Percentiles rank a stretch among this genome's conserved stretches.
phyloP scores from a whole-genome alignment of 177 flowering plant genomes.

The Vitis hybrid region DNA sequence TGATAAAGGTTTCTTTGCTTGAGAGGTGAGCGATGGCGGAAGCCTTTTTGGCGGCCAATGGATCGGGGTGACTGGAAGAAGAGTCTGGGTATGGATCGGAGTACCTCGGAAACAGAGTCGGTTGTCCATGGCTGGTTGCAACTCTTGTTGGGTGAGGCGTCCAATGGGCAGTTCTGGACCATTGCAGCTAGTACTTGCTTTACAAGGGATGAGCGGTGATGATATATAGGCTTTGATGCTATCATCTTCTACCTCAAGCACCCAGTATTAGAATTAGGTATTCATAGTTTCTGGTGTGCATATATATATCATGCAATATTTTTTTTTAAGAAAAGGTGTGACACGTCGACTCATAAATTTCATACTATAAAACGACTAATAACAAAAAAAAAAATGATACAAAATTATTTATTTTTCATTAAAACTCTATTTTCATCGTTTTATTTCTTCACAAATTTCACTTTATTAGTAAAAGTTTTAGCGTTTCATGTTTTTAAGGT shows the following conservation, averaged over 20 bases:
- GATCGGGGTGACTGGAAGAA: constrained; percentile 73
- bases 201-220: constrained; percentile 14
- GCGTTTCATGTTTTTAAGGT: too few relatives aligned
- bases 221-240: constrained; percentile 15
- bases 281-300: too few relatives aligned
- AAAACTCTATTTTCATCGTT: too few relatives aligned
- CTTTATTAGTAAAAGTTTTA: too few relatives aligned
- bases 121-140: constrained; percentile 18
- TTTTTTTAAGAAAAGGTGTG: too few relatives aligned
- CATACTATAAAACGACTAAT: too few relatives aligned
- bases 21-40: constrained; percentile 69
- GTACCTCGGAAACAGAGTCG: constrained; percentile 47
- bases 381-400: too few relatives aligned
- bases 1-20: constrained; percentile 52
- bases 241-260: neutral
- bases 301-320: too few relatives aligned
- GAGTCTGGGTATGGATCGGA: constrained; percentile 61
- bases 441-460: too few relatives aligned
- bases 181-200: constrained; percentile 39
- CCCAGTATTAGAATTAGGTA: too few relatives aligned
- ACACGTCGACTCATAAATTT: too few relatives aligned
- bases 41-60: constrained; percentile 67
- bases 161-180: constrained; percentile 37
- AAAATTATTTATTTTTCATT: too few relatives aligned
- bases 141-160: constrained; percentile 12